phyloP scores from a whole-genome alignment of 106 monocot species.

The Allium cepa region DNA sequence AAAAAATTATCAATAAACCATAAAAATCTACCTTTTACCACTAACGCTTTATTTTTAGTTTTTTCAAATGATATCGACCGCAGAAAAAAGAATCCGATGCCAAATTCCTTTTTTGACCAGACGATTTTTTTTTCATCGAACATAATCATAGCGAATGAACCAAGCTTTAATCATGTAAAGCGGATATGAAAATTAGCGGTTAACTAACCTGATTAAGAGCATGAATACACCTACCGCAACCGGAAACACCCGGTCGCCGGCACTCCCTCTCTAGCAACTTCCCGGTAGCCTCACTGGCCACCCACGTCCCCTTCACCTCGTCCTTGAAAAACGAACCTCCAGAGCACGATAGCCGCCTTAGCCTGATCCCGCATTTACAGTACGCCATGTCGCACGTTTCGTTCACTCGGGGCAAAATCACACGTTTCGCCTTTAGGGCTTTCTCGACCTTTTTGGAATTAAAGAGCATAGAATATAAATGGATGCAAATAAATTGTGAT shows the following conservation, averaged over 20 bases:
- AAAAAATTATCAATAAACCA: too few species aligned
- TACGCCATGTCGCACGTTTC: conserved; percentile 63
- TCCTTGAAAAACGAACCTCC: conserved; percentile 4
- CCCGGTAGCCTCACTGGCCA: conserved; percentile 12
- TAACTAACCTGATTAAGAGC: conserved; percentile 54
- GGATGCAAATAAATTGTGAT: too few species aligned
- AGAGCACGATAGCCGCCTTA: conserved; percentile 46
- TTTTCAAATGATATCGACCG: too few species aligned
- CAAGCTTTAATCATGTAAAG: too few species aligned
- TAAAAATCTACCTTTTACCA: too few species aligned
- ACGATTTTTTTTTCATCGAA: too few species aligned
- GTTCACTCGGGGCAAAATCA: conserved; percentile 41
- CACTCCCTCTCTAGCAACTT: conserved; percentile 50
- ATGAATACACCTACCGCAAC: conserved; percentile 61
- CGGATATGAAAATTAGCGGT: too few species aligned
- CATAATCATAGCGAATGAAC: too few species aligned
- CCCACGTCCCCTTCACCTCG: conserved; percentile 28
- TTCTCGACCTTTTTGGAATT: conserved; percentile 15
- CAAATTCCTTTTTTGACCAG: too few species aligned
- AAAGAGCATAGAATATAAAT: too few species aligned
- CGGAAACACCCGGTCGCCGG: conserved; percentile 29
- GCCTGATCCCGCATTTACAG: conserved; percentile 77
- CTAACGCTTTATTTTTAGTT: too few species aligned
- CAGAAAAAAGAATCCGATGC: too few species aligned
- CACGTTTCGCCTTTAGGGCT: conserved; percentile 41